Evolutionary conservation across 768 basidiomycete genomes (phyloP).

Genomic region (Kwoniella dendrophila): DNA sequence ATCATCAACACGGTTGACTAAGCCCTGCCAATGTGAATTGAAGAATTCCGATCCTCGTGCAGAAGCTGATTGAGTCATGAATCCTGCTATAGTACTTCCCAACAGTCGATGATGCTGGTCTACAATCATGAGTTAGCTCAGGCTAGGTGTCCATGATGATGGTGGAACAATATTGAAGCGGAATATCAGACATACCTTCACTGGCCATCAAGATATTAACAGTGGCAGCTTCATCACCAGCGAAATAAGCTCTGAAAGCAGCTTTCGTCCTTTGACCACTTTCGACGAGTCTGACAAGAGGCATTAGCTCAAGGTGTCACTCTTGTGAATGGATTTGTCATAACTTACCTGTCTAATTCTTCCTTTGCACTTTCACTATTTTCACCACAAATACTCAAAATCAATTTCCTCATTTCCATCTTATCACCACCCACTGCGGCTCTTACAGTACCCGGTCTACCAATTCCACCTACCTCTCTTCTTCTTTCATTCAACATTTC

Average conservation of each 20-base stretch:
- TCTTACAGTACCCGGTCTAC: conserved; percentile 11
- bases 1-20: conserved; percentile 47
- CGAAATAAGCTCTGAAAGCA: conserved; percentile 52
- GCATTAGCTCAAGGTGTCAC: neutral
- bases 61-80: conserved; percentile 33
- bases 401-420: conserved; percentile 42
- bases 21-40: conserved; percentile 42
- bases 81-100: conserved; percentile 44
- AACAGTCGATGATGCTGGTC: conserved; percentile 49
- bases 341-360: conserved; percentile 38
- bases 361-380: conserved; percentile 26
- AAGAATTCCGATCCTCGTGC: conserved; percentile 36
- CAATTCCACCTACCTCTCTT: conserved; percentile 16
- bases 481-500: conserved; percentile 13
- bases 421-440: conserved; percentile 14
- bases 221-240: conserved; percentile 45
- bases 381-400: conserved; percentile 46
- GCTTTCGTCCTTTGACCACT: conserved; percentile 49
- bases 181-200: conserved; percentile 31
- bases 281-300: conserved; percentile 15
- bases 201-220: conserved; percentile 46
- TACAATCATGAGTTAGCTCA: neutral
- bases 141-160: neutral
- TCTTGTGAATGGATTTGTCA: neutral
- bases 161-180: too few species aligned